Evolutionary conservation across 1,284 basidiomycete genomes (phyloP).

Genomic region (Neolentinus lepideus): DNA sequence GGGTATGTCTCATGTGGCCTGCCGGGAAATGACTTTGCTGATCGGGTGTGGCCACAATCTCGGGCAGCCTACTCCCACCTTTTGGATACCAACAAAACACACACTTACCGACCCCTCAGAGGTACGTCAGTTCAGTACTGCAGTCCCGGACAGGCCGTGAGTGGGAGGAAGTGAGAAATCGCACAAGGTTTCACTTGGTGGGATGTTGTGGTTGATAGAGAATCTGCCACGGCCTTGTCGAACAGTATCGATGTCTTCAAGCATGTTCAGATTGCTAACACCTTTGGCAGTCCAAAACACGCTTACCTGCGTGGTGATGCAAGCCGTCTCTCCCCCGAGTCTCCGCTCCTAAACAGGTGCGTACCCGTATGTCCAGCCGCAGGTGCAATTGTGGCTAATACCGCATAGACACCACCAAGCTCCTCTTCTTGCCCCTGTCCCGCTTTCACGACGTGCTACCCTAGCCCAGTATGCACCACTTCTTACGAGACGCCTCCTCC

Average conservation of each 20-base stretch:
- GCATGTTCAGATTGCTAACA: constrained; percentile 1
- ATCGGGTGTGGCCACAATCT: background rate
- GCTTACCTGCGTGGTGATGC: background rate
- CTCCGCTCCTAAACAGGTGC: constrained; percentile 3
- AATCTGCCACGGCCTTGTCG: background rate
- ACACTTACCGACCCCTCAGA: constrained; percentile 60
- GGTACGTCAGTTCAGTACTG: constrained; percentile 26
- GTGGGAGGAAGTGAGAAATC: background rate
- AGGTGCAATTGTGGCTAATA: background rate
- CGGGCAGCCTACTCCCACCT: constrained; percentile 11
- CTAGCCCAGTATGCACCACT: background rate
- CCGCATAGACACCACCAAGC: background rate
- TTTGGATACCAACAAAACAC: constrained; percentile 16
- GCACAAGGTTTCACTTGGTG: background rate
- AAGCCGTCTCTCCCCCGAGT: constrained; percentile 2
- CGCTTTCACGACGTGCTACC: background rate
- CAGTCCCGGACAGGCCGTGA: background rate
- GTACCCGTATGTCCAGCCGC: background rate
- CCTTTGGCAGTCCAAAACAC: constrained; percentile 4
- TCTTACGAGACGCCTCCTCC: background rate
- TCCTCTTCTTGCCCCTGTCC: constrained; percentile 5
- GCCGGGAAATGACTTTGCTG: background rate
- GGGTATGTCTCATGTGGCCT: background rate
- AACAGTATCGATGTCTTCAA: background rate
- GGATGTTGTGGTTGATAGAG: background rate